Base-by-base conservation (phyloP, 1,284 basidiomycete genomes). In the Exobasidium cylindrosporum region DNA sequence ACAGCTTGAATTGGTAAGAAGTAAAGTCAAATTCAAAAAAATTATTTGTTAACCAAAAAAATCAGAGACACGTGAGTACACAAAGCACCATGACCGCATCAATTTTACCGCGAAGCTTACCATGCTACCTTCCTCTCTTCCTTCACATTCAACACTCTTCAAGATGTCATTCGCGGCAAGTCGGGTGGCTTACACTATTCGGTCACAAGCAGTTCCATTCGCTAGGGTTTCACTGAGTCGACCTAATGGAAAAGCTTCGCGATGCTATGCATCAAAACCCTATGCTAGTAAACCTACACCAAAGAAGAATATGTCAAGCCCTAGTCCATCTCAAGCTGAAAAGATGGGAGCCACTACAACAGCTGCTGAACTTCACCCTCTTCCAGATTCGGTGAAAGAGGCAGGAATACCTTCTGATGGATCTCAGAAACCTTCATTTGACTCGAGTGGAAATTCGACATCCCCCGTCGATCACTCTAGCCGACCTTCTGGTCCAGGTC, bases 391-490 rank as follows among this genome's bases (percentile, higher is more conserved):
- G 6, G 58, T 54, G 10, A 60, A 60, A 54, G 52, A 31, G 4
- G 53, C 58, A 17, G 30, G 32, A 21, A 26, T 17, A 17, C 28
- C 57, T 7, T 31, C 58, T 21, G 21, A 29, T 1, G 14, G 14
- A 14, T 59, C 58, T 23, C 4, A 49, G 17, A 4, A 40, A 11
- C n/a, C 49, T 11, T 13, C n/a, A 28, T 44, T 14, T 32, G 23
- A 52, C 21, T 26, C 49, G 26, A 32, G 60, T 1, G 70, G 70
- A 21, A 73, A 70, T 57, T 68, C 68, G 40, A 70, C 63, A 29
- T 66, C 68, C 7, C 66, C 70, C 4, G 67, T 62, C 3, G 70
- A 67, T 26, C 65, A 68, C 50, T 74, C 72, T 26, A 67, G 65
- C 24, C 66, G 72, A 21, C 72, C 72, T 10, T 64, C 64, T 61